Conservation (phyloP, 495 filamentous ascomycete species). For the Aspergillus carlsbadensis region DNA sequence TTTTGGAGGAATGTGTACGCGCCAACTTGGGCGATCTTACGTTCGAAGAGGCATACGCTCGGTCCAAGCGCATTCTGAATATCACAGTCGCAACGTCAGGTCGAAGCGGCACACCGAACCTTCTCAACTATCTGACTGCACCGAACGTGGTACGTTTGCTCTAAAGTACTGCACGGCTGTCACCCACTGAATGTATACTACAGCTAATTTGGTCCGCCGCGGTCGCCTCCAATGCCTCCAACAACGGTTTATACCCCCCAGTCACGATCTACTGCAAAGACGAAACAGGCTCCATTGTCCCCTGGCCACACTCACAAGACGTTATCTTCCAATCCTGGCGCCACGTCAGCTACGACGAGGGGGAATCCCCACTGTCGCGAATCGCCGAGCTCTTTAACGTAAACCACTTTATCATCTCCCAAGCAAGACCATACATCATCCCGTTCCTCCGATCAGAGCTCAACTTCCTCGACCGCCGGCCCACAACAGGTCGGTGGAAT, state of each 20-base stretch:
- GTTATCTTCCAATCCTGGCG: conserved; percentile 68
- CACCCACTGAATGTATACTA: too few species aligned
- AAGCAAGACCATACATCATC: conserved; percentile 91
- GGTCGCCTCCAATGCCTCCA: conserved; percentile 83
- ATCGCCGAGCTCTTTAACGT: conserved; percentile 94
- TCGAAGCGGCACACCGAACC: conserved; percentile 73
- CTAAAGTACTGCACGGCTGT: too few species aligned
- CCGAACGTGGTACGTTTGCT: conserved; percentile 77
- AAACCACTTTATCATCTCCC: conserved; percentile 96
- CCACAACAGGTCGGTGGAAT: conserved; percentile 53
- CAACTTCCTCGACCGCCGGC: conserved; percentile 66
- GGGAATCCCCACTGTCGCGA: conserved; percentile 76
- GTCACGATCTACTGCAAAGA: conserved; percentile 82
- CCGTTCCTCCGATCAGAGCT: conserved; percentile 83
- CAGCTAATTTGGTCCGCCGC: conserved; percentile 92
- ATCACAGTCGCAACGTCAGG: conserved; percentile 81
- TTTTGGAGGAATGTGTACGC: conserved; percentile 82
- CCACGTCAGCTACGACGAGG: conserved; percentile 66
- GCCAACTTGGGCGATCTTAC: conserved; percentile 87
- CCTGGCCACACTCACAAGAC: conserved; percentile 71
- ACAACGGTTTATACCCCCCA: conserved; percentile 62
- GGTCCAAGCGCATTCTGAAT: conserved; percentile 85
- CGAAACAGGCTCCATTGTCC: conserved; percentile 70
- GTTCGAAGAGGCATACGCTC: conserved; percentile 88
- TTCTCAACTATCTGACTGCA: conserved; percentile 91